These are phyloP conservation scores for Metarhizium anisopliae DNA, from an alignment of 2,329 filamentous ascomycete species.

Conservation along the genomic window DNA sequence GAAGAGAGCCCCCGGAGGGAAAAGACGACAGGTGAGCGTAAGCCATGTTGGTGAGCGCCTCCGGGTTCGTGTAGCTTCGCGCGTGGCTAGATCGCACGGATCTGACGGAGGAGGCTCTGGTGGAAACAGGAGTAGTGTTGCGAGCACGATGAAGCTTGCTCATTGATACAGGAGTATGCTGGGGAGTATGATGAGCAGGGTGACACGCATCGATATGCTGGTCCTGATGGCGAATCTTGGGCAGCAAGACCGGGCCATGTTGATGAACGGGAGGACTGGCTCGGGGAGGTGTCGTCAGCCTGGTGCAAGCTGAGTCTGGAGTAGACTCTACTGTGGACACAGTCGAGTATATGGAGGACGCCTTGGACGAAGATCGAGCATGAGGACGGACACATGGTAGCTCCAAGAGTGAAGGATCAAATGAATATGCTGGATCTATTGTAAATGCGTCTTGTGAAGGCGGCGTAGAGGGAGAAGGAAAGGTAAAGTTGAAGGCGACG, in stretches of 20 bases:
- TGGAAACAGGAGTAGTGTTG: conserved; percentile 17
- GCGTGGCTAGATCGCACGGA: conserved; percentile 37
- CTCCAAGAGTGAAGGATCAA: conserved; percentile 48
- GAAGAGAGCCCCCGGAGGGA: conserved; percentile 2
- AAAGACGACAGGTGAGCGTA: conserved; percentile 32
- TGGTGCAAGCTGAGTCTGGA: conserved; percentile 58
- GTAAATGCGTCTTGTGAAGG: conserved; percentile 15
- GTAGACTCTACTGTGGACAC: conserved; percentile 50
- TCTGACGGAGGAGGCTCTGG: conserved; percentile 7
- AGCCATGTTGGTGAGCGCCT: conserved; percentile 35
- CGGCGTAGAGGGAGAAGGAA: conserved; percentile 27
- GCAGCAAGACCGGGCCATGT: conserved; percentile 70
- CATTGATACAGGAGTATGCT: conserved; percentile 1
- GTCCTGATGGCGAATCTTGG: conserved; percentile 81
- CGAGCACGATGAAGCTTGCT: neutral
- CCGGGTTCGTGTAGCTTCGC: conserved; percentile 54
- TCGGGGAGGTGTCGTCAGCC: conserved; percentile 57
- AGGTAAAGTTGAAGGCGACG: conserved; percentile 54
- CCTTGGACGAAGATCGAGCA: conserved; percentile 54
- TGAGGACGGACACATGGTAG: conserved; percentile 46
- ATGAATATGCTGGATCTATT: conserved; percentile 32
- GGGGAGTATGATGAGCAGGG: conserved; percentile 9
- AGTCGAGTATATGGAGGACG: conserved; percentile 52
- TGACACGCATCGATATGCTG: conserved; percentile 51
- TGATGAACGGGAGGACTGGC: conserved; percentile 64